Evolutionary conservation across 257 asterid species (phyloP), one percentile per base, ranked within the genome.

Genomic region (Vinca minor): DNA sequence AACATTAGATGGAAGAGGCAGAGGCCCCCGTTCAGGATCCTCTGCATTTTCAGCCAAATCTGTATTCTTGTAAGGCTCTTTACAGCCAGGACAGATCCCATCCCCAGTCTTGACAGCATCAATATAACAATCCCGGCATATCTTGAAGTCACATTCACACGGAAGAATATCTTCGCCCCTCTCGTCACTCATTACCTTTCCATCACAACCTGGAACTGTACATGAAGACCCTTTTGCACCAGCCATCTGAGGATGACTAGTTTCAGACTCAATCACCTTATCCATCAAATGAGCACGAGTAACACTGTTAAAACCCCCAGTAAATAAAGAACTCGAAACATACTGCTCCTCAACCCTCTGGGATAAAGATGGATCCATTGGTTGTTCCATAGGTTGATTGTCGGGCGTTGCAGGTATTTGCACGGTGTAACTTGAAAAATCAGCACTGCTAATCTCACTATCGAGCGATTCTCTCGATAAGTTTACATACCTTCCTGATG

Each of bases 1-100:
- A 67, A 60, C 82, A 65, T 65, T 84, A 8, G 92, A 77, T 20
- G 85, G 88, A 74, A 87, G 67, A 61, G 87, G 77, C 70, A 88
- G 69, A 31, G 83, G 85, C 63, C 76, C 74, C 66, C 78, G 69
- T 59, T 75, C 73, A 15, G 72, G 79, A 34, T 80, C 91, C 47
- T 34, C 83, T 0, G 78, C 62, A 23, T 62, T 58, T 15, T 69
- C 73, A n/a, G 65, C 50, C 34, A 62, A 62, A 56, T 73, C 77
- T 6, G 70, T 64, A 29, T 55, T 69, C 66, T 63, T 73, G 56
- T 73, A 73, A 45, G 66, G 66, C 63, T 73, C 77, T 38, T 68
- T 73, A 69, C 77, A 73, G 4, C 77, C 77, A 3, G 77, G 77
- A 39, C 77, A 73, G 29, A 73, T 45, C 46, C 76, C 76, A 38